phyloP scores from a whole-genome alignment of 352 stramenopile genomes.

The Phytophthora sp. region DNA sequence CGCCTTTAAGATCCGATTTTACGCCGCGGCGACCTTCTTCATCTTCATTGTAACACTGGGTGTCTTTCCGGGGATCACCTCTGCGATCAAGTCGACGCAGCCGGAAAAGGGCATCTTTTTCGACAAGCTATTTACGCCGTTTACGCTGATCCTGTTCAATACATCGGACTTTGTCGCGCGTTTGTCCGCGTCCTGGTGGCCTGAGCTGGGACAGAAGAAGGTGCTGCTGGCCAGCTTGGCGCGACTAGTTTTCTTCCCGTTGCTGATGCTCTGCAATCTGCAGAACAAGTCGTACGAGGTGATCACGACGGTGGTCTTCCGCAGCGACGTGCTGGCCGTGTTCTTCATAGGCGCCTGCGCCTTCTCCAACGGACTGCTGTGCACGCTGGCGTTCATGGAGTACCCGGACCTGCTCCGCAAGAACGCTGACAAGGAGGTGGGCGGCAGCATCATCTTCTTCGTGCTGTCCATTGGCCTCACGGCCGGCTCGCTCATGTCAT shows the following conservation, averaged over 20 bases:
- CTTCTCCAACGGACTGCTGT: slow-evolving; percentile 78
- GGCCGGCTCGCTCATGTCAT: slow-evolving; percentile 76
- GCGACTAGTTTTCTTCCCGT: slow-evolving; percentile 61
- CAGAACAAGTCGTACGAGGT: slow-evolving; percentile 67
- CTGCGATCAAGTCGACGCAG: slow-evolving; percentile 66
- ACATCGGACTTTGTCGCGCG: slow-evolving; percentile 72
- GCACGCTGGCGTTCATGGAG: slow-evolving; percentile 80
- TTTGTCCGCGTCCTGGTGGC: slow-evolving; percentile 51
- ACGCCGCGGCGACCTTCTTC: slow-evolving; percentile 66
- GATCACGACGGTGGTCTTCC: slow-evolving; percentile 79
- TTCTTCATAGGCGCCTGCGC: slow-evolving; percentile 63
- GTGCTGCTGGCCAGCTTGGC: slow-evolving; percentile 49
- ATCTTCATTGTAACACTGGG: slow-evolving; percentile 82
- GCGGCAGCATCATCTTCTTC: slow-evolving; percentile 86
- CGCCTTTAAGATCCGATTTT: slow-evolving; percentile 67
- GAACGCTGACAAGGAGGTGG: slow-evolving; percentile 73
- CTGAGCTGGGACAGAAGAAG: slow-evolving; percentile 36
- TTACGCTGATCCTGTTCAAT: slow-evolving; percentile 85
- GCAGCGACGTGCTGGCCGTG: slow-evolving; percentile 67
- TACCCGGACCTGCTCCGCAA: slow-evolving; percentile 61
- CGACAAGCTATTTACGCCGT: slow-evolving; percentile 75
- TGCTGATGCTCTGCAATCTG: slow-evolving; percentile 83
- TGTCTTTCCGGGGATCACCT: slow-evolving; percentile 80
- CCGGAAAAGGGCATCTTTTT: slow-evolving; percentile 53
- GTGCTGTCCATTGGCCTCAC: slow-evolving; percentile 77